Percentiles rank a stretch among this genome's conserved stretches.
phyloP scores from a whole-genome alignment of 495 filamentous ascomycete species.

The Hypomontagnella monticulosa region DNA sequence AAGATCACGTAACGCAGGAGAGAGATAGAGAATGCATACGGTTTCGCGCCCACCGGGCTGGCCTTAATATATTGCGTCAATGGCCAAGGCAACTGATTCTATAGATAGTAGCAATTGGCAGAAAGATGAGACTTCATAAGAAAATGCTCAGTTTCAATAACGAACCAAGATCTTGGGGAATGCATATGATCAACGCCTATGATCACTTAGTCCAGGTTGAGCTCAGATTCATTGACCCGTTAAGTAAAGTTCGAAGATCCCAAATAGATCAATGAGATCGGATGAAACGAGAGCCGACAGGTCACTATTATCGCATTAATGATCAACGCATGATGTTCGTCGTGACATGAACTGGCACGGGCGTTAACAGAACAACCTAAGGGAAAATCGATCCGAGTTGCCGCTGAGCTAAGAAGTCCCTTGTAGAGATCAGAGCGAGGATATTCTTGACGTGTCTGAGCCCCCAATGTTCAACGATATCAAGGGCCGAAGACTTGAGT shows the following conservation, averaged over 20 bases:
- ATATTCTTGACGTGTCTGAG: neutral
- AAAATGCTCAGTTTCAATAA: too few species aligned
- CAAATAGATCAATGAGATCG: slow-evolving; percentile 27
- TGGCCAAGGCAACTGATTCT: neutral
- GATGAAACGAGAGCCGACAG: slow-evolving; percentile 26
- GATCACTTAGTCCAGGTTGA: slow-evolving; percentile 5
- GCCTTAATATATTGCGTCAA: too few species aligned
- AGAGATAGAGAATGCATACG: too few species aligned
- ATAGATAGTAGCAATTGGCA: too few species aligned
- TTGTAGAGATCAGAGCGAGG: slow-evolving; percentile 21
- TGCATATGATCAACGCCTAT: slow-evolving; percentile 26
- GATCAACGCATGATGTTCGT: slow-evolving; percentile 28
- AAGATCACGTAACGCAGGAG: too few species aligned
- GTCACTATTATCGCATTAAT: slow-evolving; percentile 8
- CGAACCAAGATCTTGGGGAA: neutral
- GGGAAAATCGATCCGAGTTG: slow-evolving; percentile 30
- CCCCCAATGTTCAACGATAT: neutral
- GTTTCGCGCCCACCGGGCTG: too few species aligned
- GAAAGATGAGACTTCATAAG: too few species aligned
- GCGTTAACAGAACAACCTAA: neutral
- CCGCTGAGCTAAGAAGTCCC: neutral
- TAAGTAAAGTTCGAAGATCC: slow-evolving; percentile 11
- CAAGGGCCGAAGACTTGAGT: too few species aligned
- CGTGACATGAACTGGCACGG: slow-evolving; percentile 8
- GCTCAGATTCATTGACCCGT: neutral